These are phyloP conservation scores for Bifiguratus adelaidae DNA, from an alignment of 192 early-diverging fungal species.

Conservation along the genomic window DNA sequence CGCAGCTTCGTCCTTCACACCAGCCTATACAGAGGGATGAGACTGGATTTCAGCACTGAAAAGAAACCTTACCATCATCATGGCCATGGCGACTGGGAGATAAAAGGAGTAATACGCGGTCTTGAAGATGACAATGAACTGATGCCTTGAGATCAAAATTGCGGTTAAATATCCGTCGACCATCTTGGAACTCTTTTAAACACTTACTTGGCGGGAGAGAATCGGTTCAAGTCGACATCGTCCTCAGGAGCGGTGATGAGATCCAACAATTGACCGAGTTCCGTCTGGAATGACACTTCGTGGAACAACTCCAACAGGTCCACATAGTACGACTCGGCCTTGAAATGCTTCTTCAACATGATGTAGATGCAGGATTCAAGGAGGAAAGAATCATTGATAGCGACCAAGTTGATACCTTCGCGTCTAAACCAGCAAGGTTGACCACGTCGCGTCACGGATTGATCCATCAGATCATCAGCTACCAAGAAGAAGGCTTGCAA, in stretches of 20 bases:
- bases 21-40: conserved; percentile 32
- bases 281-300: conserved; percentile 91
- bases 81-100: conserved; percentile 90
- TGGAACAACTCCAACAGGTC: conserved; percentile 93
- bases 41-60: not conserved
- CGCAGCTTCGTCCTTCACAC: conserved; percentile 64
- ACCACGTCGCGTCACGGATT: conserved; percentile 88
- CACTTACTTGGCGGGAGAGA: conserved; percentile 80
- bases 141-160: conserved; percentile 31
- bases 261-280: conserved; percentile 96
- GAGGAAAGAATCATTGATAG: conserved; percentile 96
- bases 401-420: conserved; percentile 74
- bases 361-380: conserved; percentile 89
- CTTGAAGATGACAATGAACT: conserved; percentile 96
- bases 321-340: conserved; percentile 70
- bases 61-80: conserved; percentile 56
- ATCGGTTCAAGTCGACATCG: conserved; percentile 82
- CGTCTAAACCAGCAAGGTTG: conserved; percentile 95
- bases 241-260: conserved; percentile 98
- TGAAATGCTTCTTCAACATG: conserved; percentile 92
- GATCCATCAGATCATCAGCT: conserved; percentile 98
- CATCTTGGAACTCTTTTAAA: not conserved
- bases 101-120: conserved; percentile 99
- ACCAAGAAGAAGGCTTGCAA: conserved; percentile 98
- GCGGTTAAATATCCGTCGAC: not conserved